Conservation (phyloP, 352 stramenopile species). For the Phytophthora chlamydospora region DNA sequence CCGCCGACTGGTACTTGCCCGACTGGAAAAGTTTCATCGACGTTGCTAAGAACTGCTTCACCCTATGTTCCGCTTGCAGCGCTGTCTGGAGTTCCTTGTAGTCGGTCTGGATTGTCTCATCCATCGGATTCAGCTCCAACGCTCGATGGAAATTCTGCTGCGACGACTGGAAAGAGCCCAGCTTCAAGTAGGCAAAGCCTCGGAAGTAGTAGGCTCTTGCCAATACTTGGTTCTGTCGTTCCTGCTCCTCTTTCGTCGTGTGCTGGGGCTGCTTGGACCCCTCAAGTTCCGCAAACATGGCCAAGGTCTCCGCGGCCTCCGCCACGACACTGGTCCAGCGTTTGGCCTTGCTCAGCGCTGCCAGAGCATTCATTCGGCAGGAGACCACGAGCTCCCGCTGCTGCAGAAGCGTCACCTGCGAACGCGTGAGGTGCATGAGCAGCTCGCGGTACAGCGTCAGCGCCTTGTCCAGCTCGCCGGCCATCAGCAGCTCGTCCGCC, state of each 20-base stretch:
- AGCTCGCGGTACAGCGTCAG: conserved; percentile 71
- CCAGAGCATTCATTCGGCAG: conserved; percentile 74
- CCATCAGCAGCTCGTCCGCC: conserved; percentile 66
- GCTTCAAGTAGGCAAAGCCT: conserved; percentile 57
- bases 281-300: conserved; percentile 53
- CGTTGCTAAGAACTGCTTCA: conserved; percentile 58
- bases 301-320: conserved; percentile 54
- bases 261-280: conserved; percentile 33
- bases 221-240: conserved; percentile 40
- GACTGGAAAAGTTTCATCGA: conserved; percentile 70
- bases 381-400: conserved; percentile 68
- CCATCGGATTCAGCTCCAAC: conserved; percentile 55
- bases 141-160: conserved; percentile 61
- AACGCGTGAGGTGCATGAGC: conserved; percentile 74
- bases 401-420: conserved; percentile 60
- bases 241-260: conserved; percentile 22
- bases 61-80: conserved; percentile 50
- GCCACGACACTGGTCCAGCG: conserved; percentile 54
- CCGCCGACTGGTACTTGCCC: conserved; percentile 57
- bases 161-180: conserved; percentile 43
- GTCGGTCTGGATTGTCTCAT: conserved; percentile 57
- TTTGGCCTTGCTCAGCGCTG: conserved; percentile 60
- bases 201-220: conserved; percentile 68
- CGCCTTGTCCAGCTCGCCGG: conserved; percentile 55
- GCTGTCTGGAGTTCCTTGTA: conserved; percentile 56